Base-by-base conservation (phyloP, 192 early-diverging fungal genomes). In the Helicostylum pulchrum region DNA sequence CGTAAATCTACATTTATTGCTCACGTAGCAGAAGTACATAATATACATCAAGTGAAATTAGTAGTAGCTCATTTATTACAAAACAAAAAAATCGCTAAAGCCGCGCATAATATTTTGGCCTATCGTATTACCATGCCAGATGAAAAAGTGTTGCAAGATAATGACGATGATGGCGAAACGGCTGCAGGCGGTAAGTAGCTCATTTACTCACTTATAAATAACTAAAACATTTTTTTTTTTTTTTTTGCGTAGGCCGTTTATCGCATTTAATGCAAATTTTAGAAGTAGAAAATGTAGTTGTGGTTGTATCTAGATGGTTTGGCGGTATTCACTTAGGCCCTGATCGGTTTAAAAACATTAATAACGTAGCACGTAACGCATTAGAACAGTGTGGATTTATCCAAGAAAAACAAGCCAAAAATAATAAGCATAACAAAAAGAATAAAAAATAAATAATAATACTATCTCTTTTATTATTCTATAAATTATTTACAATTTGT, bases 121-220 rank as follows among this genome's bases (percentile, higher is more conserved):
- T 97, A 92, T 66, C 86, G 94, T 7, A 86, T 97, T 49, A 76
- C 78, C 14, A 66, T 72, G n/a, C 80, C 77, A 9, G 76, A 78
- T 42, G 83, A 77, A 0, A 62, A 67, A 14, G 65, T 86, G 45
- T 56, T 85, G 8, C 89, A 93, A 71, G 89, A 91, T 55, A 91
- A 90, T 66, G 95, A 97, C 71, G 95, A 97, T 71, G 94, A 97
- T 53, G 95, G 95, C 17, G 95, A 97, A 76, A 90, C 87, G 2
- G 93, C 93, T 2, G 95, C 95, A 4, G 95, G 95, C 12, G 85
- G 85, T 63, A 75, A 71, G 53, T 61, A 32, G 26, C 2, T 2
- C 23, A 34, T 53, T 17, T 15, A 19, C 10, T 21, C 7, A 34
- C n/a, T n/a, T 17, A 17, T 56, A 10, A 10, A 44, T 7, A 46